Conservation (phyloP, 202 grass and related monocot genomes). For the Hordeum pubiflorum region DNA sequence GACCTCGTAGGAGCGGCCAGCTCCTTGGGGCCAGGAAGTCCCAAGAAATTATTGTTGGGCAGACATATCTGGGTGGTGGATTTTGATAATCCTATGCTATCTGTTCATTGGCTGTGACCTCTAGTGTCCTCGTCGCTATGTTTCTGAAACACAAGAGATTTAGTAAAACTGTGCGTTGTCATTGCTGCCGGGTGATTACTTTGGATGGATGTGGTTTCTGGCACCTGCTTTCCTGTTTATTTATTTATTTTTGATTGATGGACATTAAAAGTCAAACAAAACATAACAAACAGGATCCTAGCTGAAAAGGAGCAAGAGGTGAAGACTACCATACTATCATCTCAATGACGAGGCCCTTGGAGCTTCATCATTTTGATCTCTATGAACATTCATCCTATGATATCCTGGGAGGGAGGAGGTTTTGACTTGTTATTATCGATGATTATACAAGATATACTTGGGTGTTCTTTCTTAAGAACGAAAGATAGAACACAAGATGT, state of each 20-base stretch:
- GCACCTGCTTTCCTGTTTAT: neutral
- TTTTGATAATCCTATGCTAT: slow-evolving; percentile 18
- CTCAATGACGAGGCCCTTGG: too few relatives aligned
- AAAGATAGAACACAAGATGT: too few relatives aligned
- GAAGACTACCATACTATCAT: too few relatives aligned
- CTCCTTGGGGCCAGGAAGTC: neutral
- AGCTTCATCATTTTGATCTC: too few relatives aligned
- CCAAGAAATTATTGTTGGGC: slow-evolving; percentile 26
- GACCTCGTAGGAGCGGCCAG: slow-evolving; percentile 14
- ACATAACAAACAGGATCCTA: too few relatives aligned
- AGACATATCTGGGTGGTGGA: neutral
- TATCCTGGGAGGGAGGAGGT: too few relatives aligned
- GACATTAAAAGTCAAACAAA: too few relatives aligned
- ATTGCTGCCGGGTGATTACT: neutral
- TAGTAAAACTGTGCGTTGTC: neutral
- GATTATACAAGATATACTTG: too few relatives aligned
- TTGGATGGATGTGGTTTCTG: neutral
- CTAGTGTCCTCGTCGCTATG: neutral
- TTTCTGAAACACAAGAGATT: neutral
- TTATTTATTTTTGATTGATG: neutral
- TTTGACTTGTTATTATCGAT: too few relatives aligned
- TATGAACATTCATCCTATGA: too few relatives aligned
- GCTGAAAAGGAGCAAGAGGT: too few relatives aligned
- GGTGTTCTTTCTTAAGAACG: too few relatives aligned
- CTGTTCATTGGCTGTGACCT: slow-evolving; percentile 15